A percentile compares a stretch with the other conserved stretches of the same genome.
Conservation (phyloP, 768 basidiomycete species). For the Omphalotus guepiniiformis region DNA sequence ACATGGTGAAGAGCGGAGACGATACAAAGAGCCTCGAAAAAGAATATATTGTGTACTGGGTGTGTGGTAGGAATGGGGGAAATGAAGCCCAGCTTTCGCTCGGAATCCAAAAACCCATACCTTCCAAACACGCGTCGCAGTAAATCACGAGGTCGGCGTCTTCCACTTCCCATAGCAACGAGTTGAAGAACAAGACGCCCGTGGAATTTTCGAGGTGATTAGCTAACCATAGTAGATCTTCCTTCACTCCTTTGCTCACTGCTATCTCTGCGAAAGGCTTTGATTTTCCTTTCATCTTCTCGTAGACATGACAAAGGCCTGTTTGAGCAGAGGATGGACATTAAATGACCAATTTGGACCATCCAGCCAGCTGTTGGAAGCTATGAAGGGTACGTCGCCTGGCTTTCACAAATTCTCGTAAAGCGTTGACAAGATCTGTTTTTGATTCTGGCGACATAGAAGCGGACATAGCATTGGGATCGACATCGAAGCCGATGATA, state of each 20-base stretch:
- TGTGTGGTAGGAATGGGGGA: background rate
- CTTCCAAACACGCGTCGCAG: background rate
- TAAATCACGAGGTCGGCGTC: conserved; percentile 6
- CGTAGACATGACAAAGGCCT: conserved; percentile 19
- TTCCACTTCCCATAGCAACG: conserved; percentile 16
- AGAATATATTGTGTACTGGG: background rate
- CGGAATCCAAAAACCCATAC: conserved; percentile 10
- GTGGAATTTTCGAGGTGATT: conserved; percentile 11
- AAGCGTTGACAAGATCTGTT: background rate
- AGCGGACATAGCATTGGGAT: conserved; percentile 17
- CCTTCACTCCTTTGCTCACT: conserved; percentile 13
- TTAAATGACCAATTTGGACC: conserved; percentile 24
- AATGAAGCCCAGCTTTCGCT: conserved; percentile 6
- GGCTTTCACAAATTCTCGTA: conserved; percentile 13
- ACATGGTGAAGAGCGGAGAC: conserved; percentile 5
- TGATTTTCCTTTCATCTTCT: conserved; percentile 20
- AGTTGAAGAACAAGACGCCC: conserved; percentile 14
- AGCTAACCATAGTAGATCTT: conserved; percentile 18
- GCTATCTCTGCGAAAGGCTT: conserved; percentile 6
- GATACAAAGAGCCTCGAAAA: conserved; percentile 12
- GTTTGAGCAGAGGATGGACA: conserved; percentile 20
- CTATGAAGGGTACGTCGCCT: conserved; percentile 12
- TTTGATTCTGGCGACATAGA: conserved; percentile 1
- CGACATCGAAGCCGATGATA: conserved; percentile 26
- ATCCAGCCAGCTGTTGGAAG: conserved; percentile 18